A percentile compares a stretch with the other conserved stretches of the same genome.
Conservation (phyloP, 352 stramenopile genomes). For the Phytophthora pinifolia region DNA sequence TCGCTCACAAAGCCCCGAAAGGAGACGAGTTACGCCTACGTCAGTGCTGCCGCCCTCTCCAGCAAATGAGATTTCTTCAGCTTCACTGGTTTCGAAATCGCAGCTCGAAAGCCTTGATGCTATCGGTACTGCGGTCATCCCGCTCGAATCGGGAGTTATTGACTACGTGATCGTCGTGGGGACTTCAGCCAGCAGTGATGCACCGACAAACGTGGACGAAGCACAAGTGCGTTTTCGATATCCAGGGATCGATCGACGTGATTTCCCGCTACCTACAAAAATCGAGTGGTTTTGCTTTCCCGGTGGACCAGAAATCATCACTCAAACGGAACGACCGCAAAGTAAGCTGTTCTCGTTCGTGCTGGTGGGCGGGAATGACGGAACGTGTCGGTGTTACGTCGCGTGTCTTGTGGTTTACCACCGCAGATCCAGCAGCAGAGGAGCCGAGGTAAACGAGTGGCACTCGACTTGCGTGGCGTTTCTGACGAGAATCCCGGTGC, state of each 20-base stretch:
- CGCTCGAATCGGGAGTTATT: slow-evolving; percentile 60
- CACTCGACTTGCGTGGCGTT: slow-evolving; percentile 73
- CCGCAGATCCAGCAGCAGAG: slow-evolving; percentile 15
- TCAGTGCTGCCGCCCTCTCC: slow-evolving; percentile 16
- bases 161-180: slow-evolving; percentile 83
- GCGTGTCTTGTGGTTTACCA: slow-evolving; percentile 78
- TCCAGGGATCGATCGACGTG: slow-evolving; percentile 45
- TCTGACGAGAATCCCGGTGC: slow-evolving; percentile 63
- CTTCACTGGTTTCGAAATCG: slow-evolving; percentile 39
- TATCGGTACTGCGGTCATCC: slow-evolving; percentile 20
- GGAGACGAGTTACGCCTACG: slow-evolving; percentile 22
- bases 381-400: slow-evolving; percentile 66
- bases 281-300: slow-evolving; percentile 91
- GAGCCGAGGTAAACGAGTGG: slow-evolving; percentile 41
- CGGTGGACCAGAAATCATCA: slow-evolving; percentile 57
- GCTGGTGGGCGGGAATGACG: slow-evolving; percentile 73
- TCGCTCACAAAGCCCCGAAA: slow-evolving; percentile 20
- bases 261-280: slow-evolving; percentile 81
- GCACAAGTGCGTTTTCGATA: slow-evolving; percentile 68
- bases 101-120: slow-evolving; percentile 7
- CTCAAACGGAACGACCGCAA: slow-evolving; percentile 40
- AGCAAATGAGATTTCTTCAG: slow-evolving; percentile 33
- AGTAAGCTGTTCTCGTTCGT: slow-evolving; percentile 81
- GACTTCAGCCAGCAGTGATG: slow-evolving; percentile 2
- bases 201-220: slow-evolving; percentile 31